A percentile compares a stretch with the other conserved stretches of the same genome.
phyloP scores from a whole-genome alignment of 2,329 filamentous ascomycete genomes.

The Hypoxylon sp. region DNA sequence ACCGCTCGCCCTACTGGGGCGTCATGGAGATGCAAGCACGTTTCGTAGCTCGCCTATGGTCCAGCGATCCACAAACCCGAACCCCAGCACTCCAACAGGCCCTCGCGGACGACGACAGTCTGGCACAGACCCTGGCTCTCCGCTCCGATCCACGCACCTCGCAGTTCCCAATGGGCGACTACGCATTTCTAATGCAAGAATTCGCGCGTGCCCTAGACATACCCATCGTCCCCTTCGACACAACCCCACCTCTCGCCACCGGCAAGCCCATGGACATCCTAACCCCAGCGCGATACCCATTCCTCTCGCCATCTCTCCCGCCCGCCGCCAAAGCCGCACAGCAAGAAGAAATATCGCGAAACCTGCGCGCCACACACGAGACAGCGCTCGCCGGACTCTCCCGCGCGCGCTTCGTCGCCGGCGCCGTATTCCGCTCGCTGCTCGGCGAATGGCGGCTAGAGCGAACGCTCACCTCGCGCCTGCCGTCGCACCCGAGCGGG shows the following conservation, averaged over 20 bases:
- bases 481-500: slow-evolving; percentile 73
- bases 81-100: slow-evolving; percentile 57
- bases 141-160: slow-evolving; percentile 66
- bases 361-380: slow-evolving; percentile 62
- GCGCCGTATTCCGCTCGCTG: slow-evolving; percentile 78
- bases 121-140: slow-evolving; percentile 64
- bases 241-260: slow-evolving; percentile 59
- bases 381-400: slow-evolving; percentile 61
- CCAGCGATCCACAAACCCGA: slow-evolving; percentile 7
- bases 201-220: slow-evolving; percentile 73
- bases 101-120: slow-evolving; percentile 61
- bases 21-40: slow-evolving; percentile 90
- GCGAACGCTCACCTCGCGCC: slow-evolving; percentile 67
- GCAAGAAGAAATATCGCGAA: slow-evolving; percentile 59
- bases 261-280: slow-evolving; percentile 66
- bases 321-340: slow-evolving; percentile 43
- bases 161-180: slow-evolving; percentile 90
- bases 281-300: slow-evolving; percentile 69
- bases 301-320: slow-evolving; percentile 50
- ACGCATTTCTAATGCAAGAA: slow-evolving; percentile 80
- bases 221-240: slow-evolving; percentile 56
- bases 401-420: slow-evolving; percentile 68
- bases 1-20: slow-evolving; percentile 87
- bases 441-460: slow-evolving; percentile 78
- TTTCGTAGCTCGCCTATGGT: slow-evolving; percentile 75